Evolutionary conservation across 176 grass and related monocot species (phyloP), one percentile per base, ranked within the genome.

Genomic region (Avena insularis): DNA sequence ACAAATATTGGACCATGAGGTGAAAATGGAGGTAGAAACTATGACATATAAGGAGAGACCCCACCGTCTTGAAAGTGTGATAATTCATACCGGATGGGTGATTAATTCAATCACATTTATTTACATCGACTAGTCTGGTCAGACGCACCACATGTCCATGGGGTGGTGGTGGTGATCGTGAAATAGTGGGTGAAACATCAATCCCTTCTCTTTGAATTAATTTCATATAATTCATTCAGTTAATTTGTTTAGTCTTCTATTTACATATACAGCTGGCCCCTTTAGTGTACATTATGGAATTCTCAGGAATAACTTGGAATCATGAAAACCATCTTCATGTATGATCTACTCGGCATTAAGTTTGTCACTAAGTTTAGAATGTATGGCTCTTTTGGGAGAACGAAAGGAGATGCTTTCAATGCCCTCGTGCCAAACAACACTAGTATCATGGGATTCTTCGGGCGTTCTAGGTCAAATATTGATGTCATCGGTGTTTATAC

Each of bases 1-100:
- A 49, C n/a, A 9, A 81, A 81, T 43, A 6, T 49, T 81, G 79
- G 79, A 6, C 59, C 79, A 19, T 81, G 79, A 58, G 79, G 79
- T 12, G 79, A 2, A 60, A 81, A 65, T 25, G 79, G 79, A 65
- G 79, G 79, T 1, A 0, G 0, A 10, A 23, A 46, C 29, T 25
- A 10, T 29, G 79, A 81, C 46, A 20, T 65, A 33, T 14, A 17
- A 14, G 0, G 60, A 81, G 21, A 16, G 21, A 20, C 61, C 79
- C 19, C 63, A 21, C 0, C 43, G 23, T 80, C 4, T 80, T 19
- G 59, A 65, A 17, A 49, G 21, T 14, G 17, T 81, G 12, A 65
- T 40, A 46, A 9, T 81, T 65, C 8, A 2, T 2, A 65, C 60
- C 19, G 60, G 79, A 4, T 2, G 8, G 4, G 15, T 65, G 48